phyloP scores from a whole-genome alignment of 1,139 yeast genomes.

The Hansenula sp. region DNA sequence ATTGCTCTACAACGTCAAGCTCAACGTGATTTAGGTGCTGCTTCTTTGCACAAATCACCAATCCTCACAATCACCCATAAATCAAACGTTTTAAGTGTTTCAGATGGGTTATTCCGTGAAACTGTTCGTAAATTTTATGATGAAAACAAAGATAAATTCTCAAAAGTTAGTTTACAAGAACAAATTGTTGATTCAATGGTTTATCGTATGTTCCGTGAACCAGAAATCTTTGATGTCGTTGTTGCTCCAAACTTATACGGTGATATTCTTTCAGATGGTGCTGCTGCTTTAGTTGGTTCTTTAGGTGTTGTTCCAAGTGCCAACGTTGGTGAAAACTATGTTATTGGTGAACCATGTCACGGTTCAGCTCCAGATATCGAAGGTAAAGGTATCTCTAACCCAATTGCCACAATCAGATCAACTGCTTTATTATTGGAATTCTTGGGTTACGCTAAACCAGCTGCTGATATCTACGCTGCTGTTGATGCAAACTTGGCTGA shows the following conservation, averaged over 20 bases:
- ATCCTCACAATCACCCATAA: conserved; percentile 92
- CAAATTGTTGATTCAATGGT: conserved; percentile 99
- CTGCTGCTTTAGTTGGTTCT: conserved; percentile 98
- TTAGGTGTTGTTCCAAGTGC: conserved; percentile 98
- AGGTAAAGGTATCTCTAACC: conserved; percentile 92
- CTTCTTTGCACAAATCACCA: conserved; percentile 51
- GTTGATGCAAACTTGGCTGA: conserved; percentile 90
- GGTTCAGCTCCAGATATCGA: conserved; percentile 99
- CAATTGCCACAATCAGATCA: conserved; percentile 96
- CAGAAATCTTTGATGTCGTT: conserved; percentile 92
- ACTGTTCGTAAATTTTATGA: conserved; percentile 76
- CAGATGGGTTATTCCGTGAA: conserved; percentile 96
- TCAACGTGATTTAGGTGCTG: conserved; percentile 61
- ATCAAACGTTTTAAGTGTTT: conserved; percentile 86
- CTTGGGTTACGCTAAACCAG: conserved; percentile 87
- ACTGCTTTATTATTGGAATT: conserved; percentile 96
- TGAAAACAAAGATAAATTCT: conserved; percentile 53
- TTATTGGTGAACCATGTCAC: conserved; percentile 98
- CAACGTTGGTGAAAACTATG: conserved; percentile 92
- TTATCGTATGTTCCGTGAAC: conserved; percentile 97
- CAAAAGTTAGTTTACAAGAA: conserved; percentile 68
- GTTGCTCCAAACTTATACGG: conserved; percentile 99
- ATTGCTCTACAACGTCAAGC: conserved; percentile 90
- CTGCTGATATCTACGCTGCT: conserved; percentile 88
- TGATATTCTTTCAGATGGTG: conserved; percentile 96